Conservation (phyloP, 1,139 yeast genomes). For the Geotrichum histeridarum region DNA sequence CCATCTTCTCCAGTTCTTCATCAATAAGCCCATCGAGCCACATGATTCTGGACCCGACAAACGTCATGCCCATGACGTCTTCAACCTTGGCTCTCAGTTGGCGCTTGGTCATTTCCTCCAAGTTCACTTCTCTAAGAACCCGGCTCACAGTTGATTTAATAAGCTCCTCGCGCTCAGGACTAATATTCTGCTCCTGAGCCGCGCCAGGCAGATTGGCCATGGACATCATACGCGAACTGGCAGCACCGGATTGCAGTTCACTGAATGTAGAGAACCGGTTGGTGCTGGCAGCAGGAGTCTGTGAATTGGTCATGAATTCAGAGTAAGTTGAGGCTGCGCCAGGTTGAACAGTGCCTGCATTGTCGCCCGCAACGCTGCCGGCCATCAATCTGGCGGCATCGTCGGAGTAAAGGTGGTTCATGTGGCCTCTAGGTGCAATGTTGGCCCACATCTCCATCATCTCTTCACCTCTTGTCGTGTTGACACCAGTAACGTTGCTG, state of each 20-base stretch:
- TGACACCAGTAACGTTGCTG: conserved; percentile 16
- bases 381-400: conserved; percentile 9
- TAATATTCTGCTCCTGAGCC: background rate
- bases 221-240: background rate
- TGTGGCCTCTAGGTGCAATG: conserved; percentile 18
- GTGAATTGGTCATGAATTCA: conserved; percentile 2
- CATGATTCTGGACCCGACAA: conserved; percentile 32
- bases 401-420: conserved; percentile 12
- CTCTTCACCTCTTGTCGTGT: conserved; percentile 7
- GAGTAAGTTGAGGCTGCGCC: conserved; percentile 3
- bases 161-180: conserved; percentile 23
- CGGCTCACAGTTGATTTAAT: conserved; percentile 30
- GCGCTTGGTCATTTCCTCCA: conserved; percentile 38
- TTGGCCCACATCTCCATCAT: conserved; percentile 16
- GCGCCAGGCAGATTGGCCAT: background rate
- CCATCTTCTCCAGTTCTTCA: conserved; percentile 35
- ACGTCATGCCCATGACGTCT: conserved; percentile 36
- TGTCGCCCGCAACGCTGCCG: background rate
- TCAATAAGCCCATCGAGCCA: conserved; percentile 37
- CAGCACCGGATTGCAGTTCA: conserved; percentile 8
- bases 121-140: conserved; percentile 35
- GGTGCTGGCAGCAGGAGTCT: background rate
- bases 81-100: conserved; percentile 38
- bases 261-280: conserved; percentile 13
- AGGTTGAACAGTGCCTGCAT: background rate